Conservation (phyloP, 768 basidiomycete species). For the Collybia nuda region DNA sequence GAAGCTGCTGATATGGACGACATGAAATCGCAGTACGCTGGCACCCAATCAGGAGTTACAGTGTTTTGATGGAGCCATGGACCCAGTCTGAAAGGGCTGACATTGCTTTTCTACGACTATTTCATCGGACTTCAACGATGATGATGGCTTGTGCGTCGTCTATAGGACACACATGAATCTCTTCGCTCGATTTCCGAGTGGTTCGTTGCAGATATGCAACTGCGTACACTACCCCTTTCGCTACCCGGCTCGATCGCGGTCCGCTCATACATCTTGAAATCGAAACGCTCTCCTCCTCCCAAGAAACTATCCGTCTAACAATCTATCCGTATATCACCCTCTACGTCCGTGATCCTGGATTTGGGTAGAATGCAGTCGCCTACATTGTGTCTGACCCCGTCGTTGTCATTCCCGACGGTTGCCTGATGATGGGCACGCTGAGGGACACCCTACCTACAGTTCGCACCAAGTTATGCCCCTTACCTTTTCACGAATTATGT, state of each 20-base stretch:
- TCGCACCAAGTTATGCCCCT: neutral
- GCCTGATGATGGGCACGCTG: neutral
- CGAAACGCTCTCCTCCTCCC: conserved; percentile 7
- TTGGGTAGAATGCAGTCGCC: neutral
- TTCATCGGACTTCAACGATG: conserved; percentile 5
- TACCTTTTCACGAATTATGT: neutral
- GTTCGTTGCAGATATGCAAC: conserved; percentile 9
- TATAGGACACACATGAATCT: neutral
- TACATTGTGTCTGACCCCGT: neutral
- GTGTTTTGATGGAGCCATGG: conserved; percentile 60
- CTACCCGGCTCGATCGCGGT: conserved; percentile 10
- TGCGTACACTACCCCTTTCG: conserved; percentile 9
- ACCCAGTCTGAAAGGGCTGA: neutral
- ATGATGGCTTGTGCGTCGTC: conserved; percentile 7
- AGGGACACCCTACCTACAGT: neutral
- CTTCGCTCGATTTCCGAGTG: conserved; percentile 8
- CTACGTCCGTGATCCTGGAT: neutral
- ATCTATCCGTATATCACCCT: neutral
- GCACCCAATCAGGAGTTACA: conserved; percentile 83
- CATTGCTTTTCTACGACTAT: conserved; percentile 5
- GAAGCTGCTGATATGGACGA: conserved; percentile 79
- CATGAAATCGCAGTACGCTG: conserved; percentile 86
- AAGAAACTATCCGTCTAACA: conserved; percentile 3
- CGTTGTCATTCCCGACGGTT: too few species aligned
- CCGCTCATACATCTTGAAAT: conserved; percentile 13